phyloP scores from a whole-genome alignment of 345 rosid species.

The Noccaea caerulescens region DNA sequence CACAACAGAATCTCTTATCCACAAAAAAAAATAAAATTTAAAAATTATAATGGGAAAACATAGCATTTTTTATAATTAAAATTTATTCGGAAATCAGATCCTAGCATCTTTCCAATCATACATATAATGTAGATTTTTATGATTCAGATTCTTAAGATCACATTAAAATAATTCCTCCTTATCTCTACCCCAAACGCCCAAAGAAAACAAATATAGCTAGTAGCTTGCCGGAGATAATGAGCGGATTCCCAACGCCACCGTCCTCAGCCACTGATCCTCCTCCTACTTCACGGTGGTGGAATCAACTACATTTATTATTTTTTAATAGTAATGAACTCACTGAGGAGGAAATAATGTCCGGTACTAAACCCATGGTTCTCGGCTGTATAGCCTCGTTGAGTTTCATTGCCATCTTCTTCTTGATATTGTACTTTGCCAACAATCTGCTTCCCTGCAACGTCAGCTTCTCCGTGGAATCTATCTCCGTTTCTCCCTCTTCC shows the following conservation, averaged over 20 bases:
- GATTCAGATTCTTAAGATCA: not conserved
- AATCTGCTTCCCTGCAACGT: not conserved
- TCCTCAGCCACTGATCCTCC: not conserved
- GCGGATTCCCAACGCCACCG: not conserved
- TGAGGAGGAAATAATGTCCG: not conserved
- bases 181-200: not conserved
- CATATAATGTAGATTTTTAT: no score
- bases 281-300: slow-evolving; percentile 28
- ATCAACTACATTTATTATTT: not conserved
- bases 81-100: no score
- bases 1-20: no score
- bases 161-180: not conserved
- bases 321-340: not conserved
- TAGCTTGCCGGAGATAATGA: not conserved
- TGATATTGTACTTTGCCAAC: not conserved
- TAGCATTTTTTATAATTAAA: no score
- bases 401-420: not conserved
- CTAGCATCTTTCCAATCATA: no score
- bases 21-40: no score
- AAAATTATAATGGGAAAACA: no score
- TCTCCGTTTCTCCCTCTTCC: slow-evolving; percentile 1
- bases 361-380: not conserved
- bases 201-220: not conserved
- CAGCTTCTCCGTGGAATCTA: slow-evolving; percentile 12
- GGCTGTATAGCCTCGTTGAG: accelerated